These are phyloP conservation scores for Colletotrichum endophyticum DNA, from an alignment of 2,329 filamentous ascomycete genomes.

Conservation along the genomic window DNA sequence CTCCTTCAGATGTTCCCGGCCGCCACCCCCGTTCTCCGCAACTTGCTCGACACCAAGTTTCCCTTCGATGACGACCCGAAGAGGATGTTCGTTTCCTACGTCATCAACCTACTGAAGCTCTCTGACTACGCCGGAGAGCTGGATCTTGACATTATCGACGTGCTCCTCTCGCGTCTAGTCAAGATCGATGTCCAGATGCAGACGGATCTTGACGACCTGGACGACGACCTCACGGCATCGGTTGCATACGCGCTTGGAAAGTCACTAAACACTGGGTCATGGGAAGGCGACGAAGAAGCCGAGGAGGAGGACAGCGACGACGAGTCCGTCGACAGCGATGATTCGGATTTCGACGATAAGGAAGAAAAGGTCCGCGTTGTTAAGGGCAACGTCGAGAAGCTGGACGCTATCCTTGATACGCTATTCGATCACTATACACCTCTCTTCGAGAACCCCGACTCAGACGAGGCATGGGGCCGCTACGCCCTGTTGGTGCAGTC, in stretches of 20 bases:
- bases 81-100: slow-evolving; percentile 83
- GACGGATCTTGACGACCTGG: slow-evolving; percentile 88
- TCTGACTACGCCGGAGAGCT: slow-evolving; percentile 80
- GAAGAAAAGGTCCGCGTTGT: slow-evolving; percentile 71
- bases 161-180: slow-evolving; percentile 86
- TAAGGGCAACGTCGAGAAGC: slow-evolving; percentile 84
- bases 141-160: slow-evolving; percentile 78
- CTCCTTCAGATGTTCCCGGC: slow-evolving; percentile 83
- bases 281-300: slow-evolving; percentile 60
- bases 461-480: slow-evolving; percentile 71
- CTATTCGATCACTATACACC: slow-evolving; percentile 85
- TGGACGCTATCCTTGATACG: slow-evolving; percentile 87
- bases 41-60: slow-evolving; percentile 71
- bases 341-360: slow-evolving; percentile 69
- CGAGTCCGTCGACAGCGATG: slow-evolving; percentile 74
- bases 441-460: slow-evolving; percentile 71
- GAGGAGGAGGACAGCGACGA: slow-evolving; percentile 70
- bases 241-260: slow-evolving; percentile 60
- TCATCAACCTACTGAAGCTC: slow-evolving; percentile 81
- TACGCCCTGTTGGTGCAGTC: slow-evolving; percentile 84
- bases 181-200: slow-evolving; percentile 97
- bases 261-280: slow-evolving; percentile 39
- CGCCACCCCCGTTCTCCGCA: slow-evolving; percentile 72
- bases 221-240: slow-evolving; percentile 83
- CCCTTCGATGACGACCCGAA: slow-evolving; percentile 79